Percentiles rank a stretch among this genome's conserved stretches.
Conservation (phyloP, 2,329 filamentous ascomycete species). For the Metarhizium rileyi region DNA sequence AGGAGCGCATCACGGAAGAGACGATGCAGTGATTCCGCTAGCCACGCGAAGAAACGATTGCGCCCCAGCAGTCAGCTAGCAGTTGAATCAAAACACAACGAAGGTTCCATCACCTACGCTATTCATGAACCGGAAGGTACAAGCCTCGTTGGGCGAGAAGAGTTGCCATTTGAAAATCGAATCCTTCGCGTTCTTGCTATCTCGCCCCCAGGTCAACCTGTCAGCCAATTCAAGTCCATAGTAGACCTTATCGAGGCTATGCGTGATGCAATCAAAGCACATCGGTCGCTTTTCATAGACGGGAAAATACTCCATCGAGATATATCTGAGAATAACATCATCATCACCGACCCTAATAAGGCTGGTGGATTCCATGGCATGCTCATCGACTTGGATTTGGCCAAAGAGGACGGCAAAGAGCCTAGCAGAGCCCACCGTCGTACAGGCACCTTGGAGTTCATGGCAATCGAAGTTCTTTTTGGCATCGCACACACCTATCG, state of each 20-base stretch:
- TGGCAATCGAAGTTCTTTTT: background rate
- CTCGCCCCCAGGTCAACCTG: conserved; percentile 5
- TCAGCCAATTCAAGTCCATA: conserved; percentile 5
- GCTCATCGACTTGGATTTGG: conserved; percentile 8
- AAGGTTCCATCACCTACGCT: background rate
- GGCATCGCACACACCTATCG: conserved; percentile 1
- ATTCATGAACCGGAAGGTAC: conserved; percentile 2
- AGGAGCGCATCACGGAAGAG: background rate
- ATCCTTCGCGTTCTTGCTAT: conserved; percentile 7
- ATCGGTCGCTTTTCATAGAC: conserved; percentile 5
- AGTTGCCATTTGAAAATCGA: conserved; percentile 1
- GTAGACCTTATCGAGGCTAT: conserved; percentile 5
- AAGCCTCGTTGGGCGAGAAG: background rate
- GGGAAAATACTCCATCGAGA: conserved; percentile 6
- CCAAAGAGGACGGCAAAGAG: conserved; percentile 4
- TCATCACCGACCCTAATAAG: conserved; percentile 2
- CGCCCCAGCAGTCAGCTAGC: background rate
- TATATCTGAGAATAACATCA: conserved; percentile 7
- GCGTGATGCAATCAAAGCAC: conserved; percentile 7
- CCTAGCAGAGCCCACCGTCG: conserved; percentile 1
- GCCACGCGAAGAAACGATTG: background rate
- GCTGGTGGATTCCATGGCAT: conserved; percentile 5
- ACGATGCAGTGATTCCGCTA: background rate
- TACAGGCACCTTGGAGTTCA: conserved; percentile 1
- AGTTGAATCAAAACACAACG: background rate